A percentile compares a stretch with the other conserved stretches of the same genome.
These are phyloP conservation scores for Camellia japonica DNA, from an alignment of 148 eudicot species.

Conservation along the genomic window DNA sequence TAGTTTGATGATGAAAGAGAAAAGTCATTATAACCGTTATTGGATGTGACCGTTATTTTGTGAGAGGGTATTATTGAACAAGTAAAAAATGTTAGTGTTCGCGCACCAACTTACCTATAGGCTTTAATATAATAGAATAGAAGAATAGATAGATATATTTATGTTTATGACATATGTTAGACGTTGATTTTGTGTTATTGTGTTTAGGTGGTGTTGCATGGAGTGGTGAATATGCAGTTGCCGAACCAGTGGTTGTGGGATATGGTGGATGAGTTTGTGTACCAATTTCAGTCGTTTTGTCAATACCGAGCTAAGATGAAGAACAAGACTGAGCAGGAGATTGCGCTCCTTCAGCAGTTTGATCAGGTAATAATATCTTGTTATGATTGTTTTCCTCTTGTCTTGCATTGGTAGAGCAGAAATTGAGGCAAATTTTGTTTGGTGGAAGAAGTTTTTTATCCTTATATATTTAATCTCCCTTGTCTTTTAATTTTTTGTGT, in stretches of 20 bases:
- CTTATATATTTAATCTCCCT: not conserved
- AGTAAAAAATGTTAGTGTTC: too few relatives aligned
- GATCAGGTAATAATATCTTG: slow-evolving; percentile 55
- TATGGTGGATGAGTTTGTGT: slow-evolving; percentile 99
- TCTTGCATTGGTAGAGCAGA: not conserved
- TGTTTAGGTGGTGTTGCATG: slow-evolving; percentile 78
- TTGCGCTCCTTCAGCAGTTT: slow-evolving; percentile 65
- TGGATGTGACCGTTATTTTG: too few relatives aligned
- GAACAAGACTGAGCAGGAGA: slow-evolving; percentile 83
- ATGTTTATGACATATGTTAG: not conserved
- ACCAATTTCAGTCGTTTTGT: slow-evolving; percentile 94
- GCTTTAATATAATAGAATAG: too few relatives aligned
- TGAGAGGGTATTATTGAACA: too few relatives aligned
- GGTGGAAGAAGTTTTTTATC: not conserved
- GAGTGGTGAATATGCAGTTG: slow-evolving; percentile 89
- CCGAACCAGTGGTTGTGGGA: slow-evolving; percentile 99
- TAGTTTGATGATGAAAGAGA: too few relatives aligned
- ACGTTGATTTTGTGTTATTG: not conserved
- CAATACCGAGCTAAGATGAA: slow-evolving; percentile 97
- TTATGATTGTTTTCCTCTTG: not conserved
- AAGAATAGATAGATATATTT: too few relatives aligned
- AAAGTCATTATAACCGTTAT: too few relatives aligned
- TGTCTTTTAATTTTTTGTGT: not conserved
- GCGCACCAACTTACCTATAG: too few relatives aligned
- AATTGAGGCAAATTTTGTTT: not conserved